Percentiles rank a stretch among this genome's conserved stretches.
Conservation (phyloP, 2,329 filamentous ascomycete species). For the Cytospora piceae region DNA sequence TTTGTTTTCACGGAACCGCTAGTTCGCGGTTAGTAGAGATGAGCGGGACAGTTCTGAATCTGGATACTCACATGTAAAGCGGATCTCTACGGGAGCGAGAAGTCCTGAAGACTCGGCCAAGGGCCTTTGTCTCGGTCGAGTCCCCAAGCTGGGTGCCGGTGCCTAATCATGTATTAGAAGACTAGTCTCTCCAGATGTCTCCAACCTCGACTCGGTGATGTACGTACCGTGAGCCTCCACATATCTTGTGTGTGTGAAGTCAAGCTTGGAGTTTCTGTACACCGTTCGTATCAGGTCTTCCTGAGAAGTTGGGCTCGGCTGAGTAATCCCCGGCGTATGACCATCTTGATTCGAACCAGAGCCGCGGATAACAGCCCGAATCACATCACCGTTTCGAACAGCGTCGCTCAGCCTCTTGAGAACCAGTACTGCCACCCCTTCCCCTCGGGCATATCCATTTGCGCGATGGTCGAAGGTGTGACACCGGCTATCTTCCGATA, state of each 20-base stretch:
- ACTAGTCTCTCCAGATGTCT: too few relatives aligned
- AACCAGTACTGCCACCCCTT: constrained; percentile 46
- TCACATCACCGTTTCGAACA: constrained; percentile 46
- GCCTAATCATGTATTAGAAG: background rate
- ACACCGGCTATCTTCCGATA: constrained; percentile 34
- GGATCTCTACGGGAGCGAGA: constrained; percentile 8
- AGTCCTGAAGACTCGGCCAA: constrained; percentile 36
- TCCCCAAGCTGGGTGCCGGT: background rate
- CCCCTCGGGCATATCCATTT: constrained; percentile 52
- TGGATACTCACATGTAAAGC: constrained; percentile 25
- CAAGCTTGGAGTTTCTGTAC: constrained; percentile 38
- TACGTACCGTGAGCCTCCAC: constrained; percentile 43
- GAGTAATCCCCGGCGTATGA: constrained; percentile 43
- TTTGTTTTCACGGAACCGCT: constrained; percentile 33
- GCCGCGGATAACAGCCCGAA: too few relatives aligned
- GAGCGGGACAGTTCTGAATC: background rate
- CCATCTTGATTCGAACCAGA: constrained; percentile 48
- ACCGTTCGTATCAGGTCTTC: constrained; percentile 38
- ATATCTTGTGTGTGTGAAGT: constrained; percentile 32
- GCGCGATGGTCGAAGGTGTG: constrained; percentile 45
- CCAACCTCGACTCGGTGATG: background rate
- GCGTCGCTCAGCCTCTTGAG: constrained; percentile 50
- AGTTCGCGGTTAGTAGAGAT: background rate
- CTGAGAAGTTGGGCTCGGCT: constrained; percentile 44
- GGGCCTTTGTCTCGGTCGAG: constrained; percentile 41